A percentile compares a stretch with the other conserved stretches of the same genome.
phyloP scores from a whole-genome alignment of 176 grass and related monocot species.

The Oropetium thomaeum region DNA sequence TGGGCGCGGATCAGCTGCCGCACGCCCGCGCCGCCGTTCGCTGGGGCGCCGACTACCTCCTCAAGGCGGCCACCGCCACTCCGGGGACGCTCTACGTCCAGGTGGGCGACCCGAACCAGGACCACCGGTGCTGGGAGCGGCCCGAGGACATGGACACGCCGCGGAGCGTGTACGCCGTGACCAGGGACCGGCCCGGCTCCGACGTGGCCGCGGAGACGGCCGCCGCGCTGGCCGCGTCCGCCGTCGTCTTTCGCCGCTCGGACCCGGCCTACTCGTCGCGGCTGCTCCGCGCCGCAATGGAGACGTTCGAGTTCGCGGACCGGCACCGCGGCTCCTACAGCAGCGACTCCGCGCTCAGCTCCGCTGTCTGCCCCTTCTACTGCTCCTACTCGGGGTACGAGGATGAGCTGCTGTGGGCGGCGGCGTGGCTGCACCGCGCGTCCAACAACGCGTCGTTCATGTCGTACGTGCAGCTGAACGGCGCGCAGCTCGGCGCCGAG shows the following conservation, averaged over 20 bases:
- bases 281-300: constrained; percentile 47
- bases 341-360: constrained; percentile 55
- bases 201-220: constrained; percentile 90
- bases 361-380: constrained; percentile 63
- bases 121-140: constrained; percentile 85
- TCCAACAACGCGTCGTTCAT: constrained; percentile 69
- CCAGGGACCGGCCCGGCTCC: constrained; percentile 49
- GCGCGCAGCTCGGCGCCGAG: constrained; percentile 51
- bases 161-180: constrained; percentile 61
- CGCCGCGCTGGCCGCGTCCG: constrained; percentile 65
- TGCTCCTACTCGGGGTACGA: constrained; percentile 90
- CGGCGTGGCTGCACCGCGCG: constrained; percentile 84
- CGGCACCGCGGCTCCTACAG: constrained; percentile 69
- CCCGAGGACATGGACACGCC: constrained; percentile 94
- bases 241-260: constrained; percentile 66
- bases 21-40: constrained; percentile 67
- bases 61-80: constrained; percentile 76
- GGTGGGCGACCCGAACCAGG: constrained; percentile 71
- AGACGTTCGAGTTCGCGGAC: constrained; percentile 72
- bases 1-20: constrained; percentile 49
- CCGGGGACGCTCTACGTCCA: constrained; percentile 66
- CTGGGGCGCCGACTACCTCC: constrained; percentile 94
- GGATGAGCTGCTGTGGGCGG: constrained; percentile 89
- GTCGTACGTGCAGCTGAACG: constrained; percentile 62
- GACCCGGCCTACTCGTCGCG: constrained; percentile 56